Base-by-base conservation (phyloP, 768 basidiomycete genomes). In the Sistotremastrum suecicum region DNA sequence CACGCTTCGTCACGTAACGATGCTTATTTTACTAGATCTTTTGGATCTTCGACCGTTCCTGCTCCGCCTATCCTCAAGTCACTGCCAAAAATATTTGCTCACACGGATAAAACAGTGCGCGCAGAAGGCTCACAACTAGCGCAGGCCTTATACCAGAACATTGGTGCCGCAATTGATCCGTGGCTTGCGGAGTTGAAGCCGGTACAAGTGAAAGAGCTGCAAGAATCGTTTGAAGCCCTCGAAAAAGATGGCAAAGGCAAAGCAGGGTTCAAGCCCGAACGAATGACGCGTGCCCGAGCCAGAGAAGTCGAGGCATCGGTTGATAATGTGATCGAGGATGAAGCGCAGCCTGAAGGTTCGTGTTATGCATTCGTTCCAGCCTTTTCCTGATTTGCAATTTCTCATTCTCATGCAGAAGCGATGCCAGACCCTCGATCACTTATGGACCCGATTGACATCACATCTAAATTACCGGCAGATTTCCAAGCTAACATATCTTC, bases 161-260 rank as follows among this genome's bases (percentile, higher is more conserved):
- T 98, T 45, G 47, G 62, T 9, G 55, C 76, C 44, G 80, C 78
- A 1, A 82, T 99, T 49, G 81, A 90, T 45, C 75, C 87, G 41
- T 88, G 79, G 69, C 66, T 99, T 20, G 66, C 75, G 20, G 92
- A 97, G 49, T 72, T 99, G 50, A 99, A 99, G 59, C 90, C 94
- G 1, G 90, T 99, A 3, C 95, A 98, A 62, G 78, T 94, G 38
- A 91, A 95, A 60, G 95, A 99, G 54, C 61, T 99, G 54, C 88
- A 87, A 55, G 94, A 97, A 57, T 71, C 78, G 0, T 99, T 94
- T 56, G 88, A 87, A 46, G 66, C 60, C 20, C 66, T 94, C 70
- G 87, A 92, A 54, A 78, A 76, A 50, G 79, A 80, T n/a, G 83
- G 82, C 2, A 84, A 80, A 54, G 91, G 89, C 0, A 84, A 81